phyloP scores from a whole-genome alignment of 768 basidiomycete species.

The Amyloporia xantha region DNA sequence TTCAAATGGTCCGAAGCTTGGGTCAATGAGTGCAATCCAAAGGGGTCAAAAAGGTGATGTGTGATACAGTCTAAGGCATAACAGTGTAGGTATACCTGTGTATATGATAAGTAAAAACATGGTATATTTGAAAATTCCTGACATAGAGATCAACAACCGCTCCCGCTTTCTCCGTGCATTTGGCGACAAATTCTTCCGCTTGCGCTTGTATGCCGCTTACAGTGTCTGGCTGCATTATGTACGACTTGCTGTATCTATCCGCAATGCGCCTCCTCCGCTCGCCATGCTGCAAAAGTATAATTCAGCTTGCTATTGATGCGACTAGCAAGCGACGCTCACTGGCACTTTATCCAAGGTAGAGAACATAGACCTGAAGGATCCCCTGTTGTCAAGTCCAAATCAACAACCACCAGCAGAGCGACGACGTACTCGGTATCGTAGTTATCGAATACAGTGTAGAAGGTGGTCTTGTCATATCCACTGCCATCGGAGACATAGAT shows the following conservation, averaged over 20 bases:
- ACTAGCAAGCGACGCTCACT: not conserved
- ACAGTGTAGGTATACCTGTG: slow-evolving; percentile 13
- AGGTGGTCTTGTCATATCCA: slow-evolving; percentile 16
- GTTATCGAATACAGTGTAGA: slow-evolving; percentile 13
- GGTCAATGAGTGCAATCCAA: slow-evolving; percentile 9
- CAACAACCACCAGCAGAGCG: not conserved
- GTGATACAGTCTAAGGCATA: slow-evolving; percentile 17
- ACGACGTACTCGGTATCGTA: slow-evolving; percentile 10
- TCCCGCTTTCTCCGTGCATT: slow-evolving; percentile 6
- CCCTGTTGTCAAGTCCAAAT: not conserved
- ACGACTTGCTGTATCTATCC: slow-evolving; percentile 15
- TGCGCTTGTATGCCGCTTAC: slow-evolving; percentile 11
- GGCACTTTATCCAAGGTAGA: slow-evolving; percentile 9
- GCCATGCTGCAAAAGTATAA: slow-evolving; percentile 6
- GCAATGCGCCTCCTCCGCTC: slow-evolving; percentile 13
- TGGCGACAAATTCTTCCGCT: slow-evolving; percentile 9
- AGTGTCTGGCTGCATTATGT: slow-evolving; percentile 14
- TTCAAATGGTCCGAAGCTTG: slow-evolving; percentile 8
- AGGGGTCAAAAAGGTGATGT: slow-evolving; percentile 15
- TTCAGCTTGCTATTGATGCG: not conserved
- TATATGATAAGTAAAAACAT: not conserved
- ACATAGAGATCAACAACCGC: slow-evolving; percentile 15
- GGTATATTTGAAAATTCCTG: not conserved
- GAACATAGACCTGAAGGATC: slow-evolving; percentile 17
- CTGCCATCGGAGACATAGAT: slow-evolving; percentile 19